Evolutionary conservation across 2,329 filamentous ascomycete genomes (phyloP), one percentile per base, ranked within the genome.

Genomic region (Aureobasidium mangrovei): DNA sequence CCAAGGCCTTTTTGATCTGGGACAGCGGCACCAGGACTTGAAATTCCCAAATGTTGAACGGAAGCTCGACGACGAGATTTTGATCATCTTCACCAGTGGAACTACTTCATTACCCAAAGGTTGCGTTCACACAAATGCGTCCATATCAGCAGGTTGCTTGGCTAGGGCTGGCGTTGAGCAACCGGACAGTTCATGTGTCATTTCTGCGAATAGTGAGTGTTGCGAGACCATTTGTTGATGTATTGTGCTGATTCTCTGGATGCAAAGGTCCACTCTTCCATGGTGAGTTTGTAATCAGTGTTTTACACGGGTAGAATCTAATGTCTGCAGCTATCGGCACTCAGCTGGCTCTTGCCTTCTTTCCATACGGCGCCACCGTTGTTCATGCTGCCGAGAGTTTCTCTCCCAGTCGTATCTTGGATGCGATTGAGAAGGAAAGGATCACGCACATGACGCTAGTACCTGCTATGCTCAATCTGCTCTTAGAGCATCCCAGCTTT

Each of bases 11-110:
- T 42, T 42, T 27, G 2, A 2, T 4, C 27, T 42, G 26, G 39
- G 18, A 6, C 39, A 27, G 5, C 2, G 9, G 27, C 39, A 42
- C 7, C 18, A 27, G 10, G 18, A 42, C 7, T 12, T 42, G 18
- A 5, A 42, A 3, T 27, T 42, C 18, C 7, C 39, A 2, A 7
- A 28, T 4, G 27, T 42, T n/a, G 18, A 42, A 42, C 39, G 24
- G 4, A 4, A 42, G 4, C 18, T 42, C 4, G 39, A 42, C 7
- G 39, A 42, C 24, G 39, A 42, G 24, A 42, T 42, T 28, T 27
- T 75, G 40, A 69, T 77, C 45, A 64, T 76, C 32, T 77, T 77
- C 61, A 77, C 74, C 24, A 76, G 74, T 58, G 75, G 75, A 24
- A 77, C 74, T n/a, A 76, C 74, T 0, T 73, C 72, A 4, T 61